These are phyloP conservation scores for Solanum infundibuliforme DNA, from an alignment of 257 asterid species.

Conservation along the genomic window DNA sequence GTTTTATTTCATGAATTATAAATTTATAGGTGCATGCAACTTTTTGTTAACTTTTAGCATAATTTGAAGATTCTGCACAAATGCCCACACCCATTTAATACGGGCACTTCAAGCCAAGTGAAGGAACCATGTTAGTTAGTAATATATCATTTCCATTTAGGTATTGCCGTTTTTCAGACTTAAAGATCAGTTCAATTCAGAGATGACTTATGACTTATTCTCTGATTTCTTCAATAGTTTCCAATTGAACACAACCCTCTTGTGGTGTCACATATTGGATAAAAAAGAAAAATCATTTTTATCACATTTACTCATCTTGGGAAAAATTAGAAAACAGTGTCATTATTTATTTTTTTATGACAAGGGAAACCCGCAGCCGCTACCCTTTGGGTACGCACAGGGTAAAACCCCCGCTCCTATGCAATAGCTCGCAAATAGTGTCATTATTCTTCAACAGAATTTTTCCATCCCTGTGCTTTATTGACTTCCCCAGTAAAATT, in stretches of 20 bases:
- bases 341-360: neutral
- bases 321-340: neutral
- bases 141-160: neutral
- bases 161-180: neutral
- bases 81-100: neutral
- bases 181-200: neutral
- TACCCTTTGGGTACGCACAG: too few species aligned
- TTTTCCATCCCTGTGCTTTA: neutral
- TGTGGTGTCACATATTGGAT: neutral
- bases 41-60: neutral
- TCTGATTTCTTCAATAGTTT: neutral
- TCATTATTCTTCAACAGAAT: neutral
- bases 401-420: too few species aligned
- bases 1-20: neutral
- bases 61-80: neutral
- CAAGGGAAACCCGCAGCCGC: too few species aligned
- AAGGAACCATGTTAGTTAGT: neutral
- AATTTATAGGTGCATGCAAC: neutral
- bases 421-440: neutral
- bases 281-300: neutral
- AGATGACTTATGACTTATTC: neutral
- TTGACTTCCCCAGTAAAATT: neutral
- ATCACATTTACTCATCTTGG: neutral
- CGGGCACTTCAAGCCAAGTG: neutral
- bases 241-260: neutral